Base-by-base conservation (phyloP, 2,329 filamentous ascomycete genomes). In the Sphaerulina musiva region DNA sequence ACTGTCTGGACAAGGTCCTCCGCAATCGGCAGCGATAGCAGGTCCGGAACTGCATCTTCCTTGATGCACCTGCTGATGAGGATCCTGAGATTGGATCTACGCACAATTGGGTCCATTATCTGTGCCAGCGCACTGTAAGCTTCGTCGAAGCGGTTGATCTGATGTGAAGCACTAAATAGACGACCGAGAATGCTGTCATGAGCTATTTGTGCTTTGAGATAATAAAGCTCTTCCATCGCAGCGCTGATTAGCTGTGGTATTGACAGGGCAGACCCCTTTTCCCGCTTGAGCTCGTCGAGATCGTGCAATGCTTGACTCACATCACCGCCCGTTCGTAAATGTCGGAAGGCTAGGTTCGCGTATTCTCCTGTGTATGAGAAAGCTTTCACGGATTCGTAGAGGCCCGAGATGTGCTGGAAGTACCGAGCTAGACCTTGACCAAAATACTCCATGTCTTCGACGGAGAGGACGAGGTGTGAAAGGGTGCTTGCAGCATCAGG, bases 351-450 rank as follows among this genome's bases (percentile, higher is more conserved):
- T 26, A 62, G 52, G 9, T 83, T 80, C 39, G 88, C 84, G 74
- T 95, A 96, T 61, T 95, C 88, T 5, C 89, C 81, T 40, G 95
- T 88, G 64, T 86, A 87, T 1, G 87, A 86, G 69, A 87, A 88
- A 0, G 85, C 83, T 62, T 85, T 86, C 42, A 82, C 80, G 62
- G 81, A 81, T 68, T 96, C 91, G 66, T 87, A 97, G 1, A 98
- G 78, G 17, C 82, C 79, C 10, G 91, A 80, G 48, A 97, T 81
- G 69, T 98, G 93, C 41, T 85, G 83, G 70, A 95, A 95, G 72
- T 96, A 98, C 59, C 81, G 84, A 4, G 89, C 80, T 40, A 91
- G 78, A 1, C 92, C 93, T 53, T 82, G 81, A 66, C 90, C 78
- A 66, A 86, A 84, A 49, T 69, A 75, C 50, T 77, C 75, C 10